A percentile compares a stretch with the other conserved stretches of the same genome.
These are phyloP conservation scores for Lasiosphaeriaceae sp. DNA, from an alignment of 495 filamentous ascomycete genomes.

Conservation along the genomic window DNA sequence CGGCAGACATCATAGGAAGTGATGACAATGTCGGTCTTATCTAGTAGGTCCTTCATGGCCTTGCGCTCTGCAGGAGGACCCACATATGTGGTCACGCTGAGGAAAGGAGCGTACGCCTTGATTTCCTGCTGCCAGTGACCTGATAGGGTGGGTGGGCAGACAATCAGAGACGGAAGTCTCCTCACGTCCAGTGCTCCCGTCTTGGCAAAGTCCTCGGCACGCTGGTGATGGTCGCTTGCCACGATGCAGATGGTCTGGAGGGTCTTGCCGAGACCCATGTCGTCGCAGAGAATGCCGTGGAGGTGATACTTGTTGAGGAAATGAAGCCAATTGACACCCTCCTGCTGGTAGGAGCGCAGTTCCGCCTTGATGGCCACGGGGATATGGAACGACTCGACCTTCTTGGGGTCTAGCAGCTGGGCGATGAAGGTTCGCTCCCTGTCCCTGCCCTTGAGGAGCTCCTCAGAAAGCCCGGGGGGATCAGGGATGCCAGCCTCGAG, in stretches of 20 bases:
- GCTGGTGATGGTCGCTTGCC: conserved; percentile 91
- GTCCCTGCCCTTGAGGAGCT: conserved; percentile 84
- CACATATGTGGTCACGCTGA: conserved; percentile 82
- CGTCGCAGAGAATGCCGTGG: conserved; percentile 96
- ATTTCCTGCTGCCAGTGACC: conserved; percentile 99
- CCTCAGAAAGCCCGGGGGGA: conserved; percentile 84
- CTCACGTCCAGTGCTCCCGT: conserved; percentile 72
- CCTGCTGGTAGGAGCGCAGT: conserved; percentile 93
- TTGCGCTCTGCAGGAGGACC: conserved; percentile 78
- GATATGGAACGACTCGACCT: conserved; percentile 89
- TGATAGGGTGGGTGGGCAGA: conserved; percentile 95
- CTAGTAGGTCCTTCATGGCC: conserved; percentile 61
- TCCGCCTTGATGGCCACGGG: conserved; percentile 96
- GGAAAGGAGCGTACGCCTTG: conserved; percentile 88
- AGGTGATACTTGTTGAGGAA: conserved; percentile 98
- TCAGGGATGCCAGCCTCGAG: conserved; percentile 96
- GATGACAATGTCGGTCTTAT: conserved; percentile 82
- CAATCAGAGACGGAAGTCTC: conserved; percentile 83
- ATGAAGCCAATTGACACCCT: conserved; percentile 97
- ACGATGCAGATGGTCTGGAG: conserved; percentile 97
- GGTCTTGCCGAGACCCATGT: conserved; percentile 98
- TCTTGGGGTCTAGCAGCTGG: conserved; percentile 92
- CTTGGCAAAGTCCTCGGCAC: conserved; percentile 81
- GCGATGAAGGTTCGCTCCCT: conserved; percentile 92
- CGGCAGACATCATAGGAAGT: conserved; percentile 97